Base-by-base conservation (phyloP, 208 protist genomes). In the Crithidia fasciculata region DNA sequence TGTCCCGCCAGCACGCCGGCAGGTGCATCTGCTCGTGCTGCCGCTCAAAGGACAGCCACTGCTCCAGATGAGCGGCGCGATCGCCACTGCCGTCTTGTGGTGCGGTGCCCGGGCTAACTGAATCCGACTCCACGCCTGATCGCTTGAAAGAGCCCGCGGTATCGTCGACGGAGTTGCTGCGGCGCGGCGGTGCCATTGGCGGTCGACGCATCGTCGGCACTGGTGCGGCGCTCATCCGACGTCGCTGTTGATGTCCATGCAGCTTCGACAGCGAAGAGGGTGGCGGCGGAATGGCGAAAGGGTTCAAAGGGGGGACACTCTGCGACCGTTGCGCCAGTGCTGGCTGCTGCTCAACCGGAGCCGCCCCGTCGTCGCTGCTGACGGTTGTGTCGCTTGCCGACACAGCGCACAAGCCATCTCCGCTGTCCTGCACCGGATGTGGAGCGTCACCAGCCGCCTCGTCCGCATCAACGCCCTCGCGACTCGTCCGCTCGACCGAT, bases 1-100 rank as follows among this genome's bases (percentile, higher is more conserved):
- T 75, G 43, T 72, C 79, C 4, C 65, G 66, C 69, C 75, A 75
- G 53, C 75, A 78, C 63, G 54, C 64, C 18, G 79, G 79, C 53
- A 84, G 64, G 69, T 76, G 72, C 57, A 58, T 13, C 58, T 69
- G 69, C 70, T 84, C 79, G 49, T 84, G 79, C 43, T 76, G 68
- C 13, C 69, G 62, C 53, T 84, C 79, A 57, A 80, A 84, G 52
- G 59, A 74, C 4, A 76, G 68, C 74, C 74, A 74, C 52, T 69
- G 19, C 36, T 68, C 74, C 5, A 52, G 67, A 52, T 55, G 61
- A 41, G 47, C 54, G 6, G 43, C 52, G 18, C 36, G 59, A 10
- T 43, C 50, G 4, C 47, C n/a, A 19, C 47, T 10, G 7, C 28
- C 43, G 49, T 56, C 55, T 18, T 16, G 68, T n/a, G 36, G 44